Base-by-base conservation (phyloP, 2,329 filamentous ascomycete genomes). In the Penicillium vulpinum region DNA sequence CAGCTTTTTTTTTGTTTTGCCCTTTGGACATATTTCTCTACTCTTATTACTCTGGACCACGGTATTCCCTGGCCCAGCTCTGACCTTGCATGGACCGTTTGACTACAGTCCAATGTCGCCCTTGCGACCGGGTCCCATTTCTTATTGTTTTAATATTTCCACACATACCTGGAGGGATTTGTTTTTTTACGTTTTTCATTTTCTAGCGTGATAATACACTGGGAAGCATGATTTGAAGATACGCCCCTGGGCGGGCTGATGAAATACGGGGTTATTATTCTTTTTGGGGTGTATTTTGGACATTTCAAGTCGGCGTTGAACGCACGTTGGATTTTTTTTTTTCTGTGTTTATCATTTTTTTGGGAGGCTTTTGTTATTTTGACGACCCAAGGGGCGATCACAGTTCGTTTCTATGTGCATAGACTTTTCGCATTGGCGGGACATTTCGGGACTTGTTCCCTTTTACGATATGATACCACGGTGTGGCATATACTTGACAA, bases 381-480 rank as follows among this genome's bases (percentile, higher is more conserved):
- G 29, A 57, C 55, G 54, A 60, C 51, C 38, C 38, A 55, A 57
- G 51, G 57, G 59, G 55, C 49, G 60, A 35, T 39, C 39, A 38
- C 31, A 18, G 53, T 39, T 59, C 39, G 24, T 43, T 59, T 48
- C 47, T n/a, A 24, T 55, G 47, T 58, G 50, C 45, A 54, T 54
- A 51, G 46, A 48, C 57, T 60, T 52, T 63, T 51, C 61, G 62
- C 61, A 63, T 56, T 57, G 52, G 62, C 47, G 40, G 54, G 40
- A 51, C 18, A 48, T 60, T 35, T 18, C 44, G 33, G 48, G 55
- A 38, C 41, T 59, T 53, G 51, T 56, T 53, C 38, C 33, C 45
- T 53, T 59, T 63, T 58, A 62, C 49, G 61, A 65, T 62, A 66
- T 63, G 63, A 66, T 66, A 66, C 62, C 64, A 60, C 49, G 28